phyloP scores from a whole-genome alignment of 2,329 filamentous ascomycete species.

The Fusarium redolens region DNA sequence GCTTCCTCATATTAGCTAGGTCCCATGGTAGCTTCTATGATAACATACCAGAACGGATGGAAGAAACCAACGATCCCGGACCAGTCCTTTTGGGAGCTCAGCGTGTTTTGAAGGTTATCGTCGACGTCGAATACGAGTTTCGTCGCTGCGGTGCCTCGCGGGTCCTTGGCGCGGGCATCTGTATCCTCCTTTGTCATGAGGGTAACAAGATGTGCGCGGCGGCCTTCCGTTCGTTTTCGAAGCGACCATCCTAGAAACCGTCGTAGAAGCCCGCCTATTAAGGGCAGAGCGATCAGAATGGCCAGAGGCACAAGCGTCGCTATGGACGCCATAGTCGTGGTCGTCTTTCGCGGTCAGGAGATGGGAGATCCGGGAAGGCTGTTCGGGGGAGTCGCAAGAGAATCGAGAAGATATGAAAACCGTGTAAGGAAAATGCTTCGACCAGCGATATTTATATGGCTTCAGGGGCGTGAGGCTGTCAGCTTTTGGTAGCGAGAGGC shows the following conservation, averaged over 20 bases:
- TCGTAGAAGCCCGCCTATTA: constrained; percentile 51
- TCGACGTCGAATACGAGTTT: constrained; percentile 67
- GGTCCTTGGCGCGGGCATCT: constrained; percentile 50
- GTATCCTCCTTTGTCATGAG: constrained; percentile 61
- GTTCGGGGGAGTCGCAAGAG: neutral
- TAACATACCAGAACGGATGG: constrained; percentile 89
- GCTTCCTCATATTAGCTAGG: constrained; percentile 57
- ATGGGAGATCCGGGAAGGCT: neutral
- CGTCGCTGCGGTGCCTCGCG: constrained; percentile 61
- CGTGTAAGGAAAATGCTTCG: neutral
- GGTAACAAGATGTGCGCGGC: constrained; percentile 67
- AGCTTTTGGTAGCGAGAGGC: constrained; percentile 8
- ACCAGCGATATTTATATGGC: constrained; percentile 7
- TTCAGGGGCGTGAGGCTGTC: constrained; percentile 19
- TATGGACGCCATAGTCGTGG: constrained; percentile 13
- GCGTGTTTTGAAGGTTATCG: constrained; percentile 42
- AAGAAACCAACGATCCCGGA: constrained; percentile 93
- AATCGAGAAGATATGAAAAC: neutral
- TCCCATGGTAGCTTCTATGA: neutral
- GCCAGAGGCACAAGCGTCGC: constrained; percentile 27
- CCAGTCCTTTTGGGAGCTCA: constrained; percentile 70
- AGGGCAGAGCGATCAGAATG: constrained; percentile 43
- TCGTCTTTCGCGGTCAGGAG: neutral
- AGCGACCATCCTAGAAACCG: constrained; percentile 69
- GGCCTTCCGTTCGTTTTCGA: constrained; percentile 71